phyloP scores from a whole-genome alignment of 441 rosid genomes.

The Pelargonium citronellum region DNA sequence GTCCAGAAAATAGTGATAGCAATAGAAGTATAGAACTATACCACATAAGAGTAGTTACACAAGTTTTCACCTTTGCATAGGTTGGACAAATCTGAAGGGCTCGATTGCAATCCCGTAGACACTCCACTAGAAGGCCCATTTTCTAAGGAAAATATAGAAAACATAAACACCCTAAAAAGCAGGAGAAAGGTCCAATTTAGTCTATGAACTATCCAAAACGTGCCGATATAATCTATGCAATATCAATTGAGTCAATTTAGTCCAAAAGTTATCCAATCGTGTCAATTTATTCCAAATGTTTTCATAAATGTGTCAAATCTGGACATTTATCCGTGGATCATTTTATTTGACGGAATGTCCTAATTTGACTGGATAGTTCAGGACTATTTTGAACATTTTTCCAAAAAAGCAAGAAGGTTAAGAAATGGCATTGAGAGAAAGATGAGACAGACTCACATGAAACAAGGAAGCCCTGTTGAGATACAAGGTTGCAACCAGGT shows the following conservation, averaged over 20 bases:
- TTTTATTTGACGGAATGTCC: too few relatives aligned
- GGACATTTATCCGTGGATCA: too few relatives aligned
- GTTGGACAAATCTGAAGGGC: slow-evolving; percentile 59
- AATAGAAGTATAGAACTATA: background rate
- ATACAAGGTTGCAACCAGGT: slow-evolving; percentile 60
- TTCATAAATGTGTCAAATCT: too few relatives aligned
- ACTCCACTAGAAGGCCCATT: slow-evolving; percentile 46
- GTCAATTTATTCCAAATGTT: too few relatives aligned
- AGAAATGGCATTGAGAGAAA: background rate
- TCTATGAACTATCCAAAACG: too few relatives aligned
- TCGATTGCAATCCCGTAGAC: slow-evolving; percentile 65
- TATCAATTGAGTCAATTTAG: too few relatives aligned
- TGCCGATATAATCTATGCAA: too few relatives aligned
- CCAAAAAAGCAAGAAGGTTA: background rate
- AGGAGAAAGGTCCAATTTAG: too few relatives aligned
- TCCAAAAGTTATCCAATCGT: too few relatives aligned
- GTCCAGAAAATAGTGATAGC: background rate
- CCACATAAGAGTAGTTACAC: background rate
- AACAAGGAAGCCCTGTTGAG: slow-evolving; percentile 65
- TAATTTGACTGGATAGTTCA: too few relatives aligned
- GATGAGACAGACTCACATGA: slow-evolving; percentile 36
- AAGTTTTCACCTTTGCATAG: slow-evolving; percentile 58
- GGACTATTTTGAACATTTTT: slow-evolving; percentile 10
- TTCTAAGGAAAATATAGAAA: slow-evolving; percentile 35
- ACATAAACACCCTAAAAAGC: background rate